Percentiles rank a stretch among this genome's conserved stretches.
These are phyloP conservation scores for Suillus subaureus DNA, from an alignment of 768 basidiomycete genomes.

Conservation along the genomic window DNA sequence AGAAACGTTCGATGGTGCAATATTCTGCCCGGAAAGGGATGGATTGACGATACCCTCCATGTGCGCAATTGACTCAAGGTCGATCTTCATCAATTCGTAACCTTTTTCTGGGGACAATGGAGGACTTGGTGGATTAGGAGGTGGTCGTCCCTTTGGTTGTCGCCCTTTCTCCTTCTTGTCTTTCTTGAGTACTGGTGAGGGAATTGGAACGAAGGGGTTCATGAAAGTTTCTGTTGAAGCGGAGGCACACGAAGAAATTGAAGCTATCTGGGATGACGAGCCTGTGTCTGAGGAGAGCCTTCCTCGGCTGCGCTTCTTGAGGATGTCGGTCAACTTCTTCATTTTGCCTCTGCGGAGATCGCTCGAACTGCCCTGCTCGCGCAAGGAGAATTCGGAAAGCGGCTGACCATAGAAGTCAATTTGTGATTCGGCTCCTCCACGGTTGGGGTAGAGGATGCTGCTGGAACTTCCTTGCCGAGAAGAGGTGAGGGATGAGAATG, in stretches of 20 bases:
- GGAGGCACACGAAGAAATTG: slow-evolving; percentile 10
- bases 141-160: slow-evolving; percentile 19
- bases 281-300: slow-evolving; percentile 37
- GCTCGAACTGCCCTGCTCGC: slow-evolving; percentile 47
- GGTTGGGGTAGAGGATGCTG: slow-evolving; percentile 28
- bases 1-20: slow-evolving; percentile 23
- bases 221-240: background rate
- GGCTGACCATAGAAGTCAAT: slow-evolving; percentile 32
- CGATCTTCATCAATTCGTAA: slow-evolving; percentile 22
- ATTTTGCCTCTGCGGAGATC: slow-evolving; percentile 37
- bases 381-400: slow-evolving; percentile 37
- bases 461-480: slow-evolving; percentile 35
- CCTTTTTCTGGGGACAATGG: slow-evolving; percentile 23
- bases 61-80: slow-evolving; percentile 41
- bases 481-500: slow-evolving; percentile 40
- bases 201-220: slow-evolving; percentile 16
- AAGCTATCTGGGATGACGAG: background rate
- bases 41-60: slow-evolving; percentile 83
- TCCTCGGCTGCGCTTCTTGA: slow-evolving; percentile 42
- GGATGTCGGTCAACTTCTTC: slow-evolving; percentile 35
- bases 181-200: slow-evolving; percentile 28
- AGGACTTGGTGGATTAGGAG: slow-evolving; percentile 25
- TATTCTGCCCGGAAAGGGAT: slow-evolving; percentile 13
- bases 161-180: slow-evolving; percentile 36
- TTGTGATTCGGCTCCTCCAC: slow-evolving; percentile 31